Percentiles rank a stretch among this genome's conserved stretches.
Evolutionary conservation across 805 yeast genomes (phyloP).

Genomic region (Candida hungchunana): DNA sequence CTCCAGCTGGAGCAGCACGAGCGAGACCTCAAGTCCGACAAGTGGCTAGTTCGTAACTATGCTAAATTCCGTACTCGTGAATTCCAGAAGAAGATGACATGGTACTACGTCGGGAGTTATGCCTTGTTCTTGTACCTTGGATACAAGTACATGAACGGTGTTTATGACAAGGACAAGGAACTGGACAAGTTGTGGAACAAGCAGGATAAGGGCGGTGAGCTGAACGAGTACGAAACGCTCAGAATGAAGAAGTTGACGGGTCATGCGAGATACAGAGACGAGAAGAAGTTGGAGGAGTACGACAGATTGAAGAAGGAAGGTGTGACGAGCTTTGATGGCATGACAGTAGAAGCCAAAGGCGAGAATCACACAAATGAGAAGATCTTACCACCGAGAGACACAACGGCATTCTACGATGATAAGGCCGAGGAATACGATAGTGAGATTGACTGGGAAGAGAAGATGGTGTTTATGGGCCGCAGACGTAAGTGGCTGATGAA

Average conservation of each 20-base stretch:
- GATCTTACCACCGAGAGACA: conserved; percentile 71
- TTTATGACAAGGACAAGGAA: conserved; percentile 62
- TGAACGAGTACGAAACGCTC: conserved; percentile 59
- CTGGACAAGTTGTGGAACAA: conserved; percentile 39
- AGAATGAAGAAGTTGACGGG: conserved; percentile 59
- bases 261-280: conserved; percentile 59
- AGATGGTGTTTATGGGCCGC: conserved; percentile 41
- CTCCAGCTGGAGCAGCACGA: conserved; percentile 30
- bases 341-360: conserved; percentile 28
- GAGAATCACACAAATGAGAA: conserved; percentile 31
- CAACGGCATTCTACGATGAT: conserved; percentile 72
- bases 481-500: conserved; percentile 78
- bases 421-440: conserved; percentile 80
- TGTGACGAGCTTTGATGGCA: conserved; percentile 28
- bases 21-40: conserved; percentile 31
- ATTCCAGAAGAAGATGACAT: conserved; percentile 60
- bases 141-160: conserved; percentile 59
- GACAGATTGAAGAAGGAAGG: conserved; percentile 43
- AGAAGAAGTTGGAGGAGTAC: conserved; percentile 55
- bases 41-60: conserved; percentile 44
- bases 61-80: conserved; percentile 49
- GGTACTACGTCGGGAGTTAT: conserved; percentile 59
- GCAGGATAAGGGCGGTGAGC: conserved; percentile 28
- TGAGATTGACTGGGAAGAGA: conserved; percentile 60
- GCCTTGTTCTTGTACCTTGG: conserved; percentile 54